A percentile compares a stretch with the other conserved stretches of the same genome.
Evolutionary conservation across 768 basidiomycete species (phyloP).

Genomic region (Pholiota molesta): DNA sequence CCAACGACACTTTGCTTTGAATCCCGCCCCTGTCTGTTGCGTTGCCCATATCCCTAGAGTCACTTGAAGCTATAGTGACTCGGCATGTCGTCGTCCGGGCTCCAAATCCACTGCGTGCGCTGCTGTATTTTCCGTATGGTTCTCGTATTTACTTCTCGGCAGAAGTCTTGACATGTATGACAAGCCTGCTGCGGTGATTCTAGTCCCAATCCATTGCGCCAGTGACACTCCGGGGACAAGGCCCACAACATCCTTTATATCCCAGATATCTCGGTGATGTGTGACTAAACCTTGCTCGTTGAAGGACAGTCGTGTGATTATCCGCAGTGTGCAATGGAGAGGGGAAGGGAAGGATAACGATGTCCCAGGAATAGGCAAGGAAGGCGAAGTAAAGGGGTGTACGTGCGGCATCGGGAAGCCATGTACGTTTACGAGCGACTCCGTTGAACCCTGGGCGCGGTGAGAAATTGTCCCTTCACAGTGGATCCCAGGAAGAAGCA

Average conservation of each 20-base stretch:
- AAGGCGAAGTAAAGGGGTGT: conserved; percentile 43
- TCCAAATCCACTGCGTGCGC: conserved; percentile 16
- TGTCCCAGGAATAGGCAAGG: conserved; percentile 61
- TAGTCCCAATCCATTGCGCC: conserved; percentile 69
- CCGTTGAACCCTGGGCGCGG: conserved; percentile 33
- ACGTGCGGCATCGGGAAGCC: conserved; percentile 31
- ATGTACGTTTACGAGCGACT: conserved; percentile 40
- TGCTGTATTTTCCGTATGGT: conserved; percentile 15
- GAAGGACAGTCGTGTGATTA: conserved; percentile 74
- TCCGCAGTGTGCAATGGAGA: conserved; percentile 71
- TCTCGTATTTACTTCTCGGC: conserved; percentile 22
- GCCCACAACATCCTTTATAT: conserved; percentile 75
- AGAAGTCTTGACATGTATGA: conserved; percentile 43
- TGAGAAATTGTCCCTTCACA: conserved; percentile 41
- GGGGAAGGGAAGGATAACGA: conserved; percentile 64
- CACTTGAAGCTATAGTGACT: background rate
- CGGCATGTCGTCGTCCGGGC: conserved; percentile 19
- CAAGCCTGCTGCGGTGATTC: conserved; percentile 61
- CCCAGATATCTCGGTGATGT: conserved; percentile 82
- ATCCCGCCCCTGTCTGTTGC: background rate
- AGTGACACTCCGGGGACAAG: conserved; percentile 70
- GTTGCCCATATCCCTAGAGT: background rate
- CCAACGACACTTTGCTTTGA: background rate
- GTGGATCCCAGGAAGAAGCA: conserved; percentile 76
- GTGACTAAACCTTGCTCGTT: conserved; percentile 84